Percentiles rank a stretch among this genome's conserved stretches.
phyloP scores from a whole-genome alignment of 441 rosid species.

The Manihot esculenta region DNA sequence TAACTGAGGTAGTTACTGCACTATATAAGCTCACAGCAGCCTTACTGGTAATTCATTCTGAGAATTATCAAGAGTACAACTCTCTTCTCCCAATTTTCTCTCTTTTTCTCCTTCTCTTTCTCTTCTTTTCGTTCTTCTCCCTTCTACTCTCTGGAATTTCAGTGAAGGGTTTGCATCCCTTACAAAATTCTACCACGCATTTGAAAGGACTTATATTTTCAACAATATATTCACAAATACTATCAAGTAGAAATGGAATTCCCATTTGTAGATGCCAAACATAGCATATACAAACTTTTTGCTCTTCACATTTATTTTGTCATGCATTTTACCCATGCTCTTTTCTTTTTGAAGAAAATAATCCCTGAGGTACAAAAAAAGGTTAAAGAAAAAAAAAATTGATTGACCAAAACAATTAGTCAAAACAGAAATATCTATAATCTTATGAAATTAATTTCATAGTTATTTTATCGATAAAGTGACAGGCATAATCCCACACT shows the following conservation, averaged over 20 bases:
- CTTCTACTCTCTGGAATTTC: too few relatives aligned
- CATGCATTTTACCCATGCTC: neutral
- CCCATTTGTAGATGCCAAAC: neutral
- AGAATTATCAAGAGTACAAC: too few relatives aligned
- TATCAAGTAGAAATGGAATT: neutral
- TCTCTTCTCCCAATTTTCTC: too few relatives aligned
- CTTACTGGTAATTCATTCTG: too few relatives aligned
- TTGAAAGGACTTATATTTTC: neutral
- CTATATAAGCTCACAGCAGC: too few relatives aligned
- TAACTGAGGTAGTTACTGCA: too few relatives aligned
- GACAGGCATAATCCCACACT: neutral
- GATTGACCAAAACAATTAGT: neutral
- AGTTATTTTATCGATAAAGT: constrained; percentile 18
- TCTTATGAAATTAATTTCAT: neutral
- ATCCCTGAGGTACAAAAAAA: neutral
- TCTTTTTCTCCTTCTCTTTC: too few relatives aligned
- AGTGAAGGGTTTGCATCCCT: too few relatives aligned
- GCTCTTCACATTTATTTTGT: neutral
- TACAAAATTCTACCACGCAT: neutral
- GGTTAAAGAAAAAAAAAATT: neutral
- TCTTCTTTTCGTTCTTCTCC: too few relatives aligned
- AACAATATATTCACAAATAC: too few relatives aligned
- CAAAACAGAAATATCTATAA: neutral
- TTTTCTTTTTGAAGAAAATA: neutral
- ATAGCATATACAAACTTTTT: neutral